Evolutionary conservation across 2,329 filamentous ascomycete genomes (phyloP).

Genomic region (Phaeophleospora eucalypticola): DNA sequence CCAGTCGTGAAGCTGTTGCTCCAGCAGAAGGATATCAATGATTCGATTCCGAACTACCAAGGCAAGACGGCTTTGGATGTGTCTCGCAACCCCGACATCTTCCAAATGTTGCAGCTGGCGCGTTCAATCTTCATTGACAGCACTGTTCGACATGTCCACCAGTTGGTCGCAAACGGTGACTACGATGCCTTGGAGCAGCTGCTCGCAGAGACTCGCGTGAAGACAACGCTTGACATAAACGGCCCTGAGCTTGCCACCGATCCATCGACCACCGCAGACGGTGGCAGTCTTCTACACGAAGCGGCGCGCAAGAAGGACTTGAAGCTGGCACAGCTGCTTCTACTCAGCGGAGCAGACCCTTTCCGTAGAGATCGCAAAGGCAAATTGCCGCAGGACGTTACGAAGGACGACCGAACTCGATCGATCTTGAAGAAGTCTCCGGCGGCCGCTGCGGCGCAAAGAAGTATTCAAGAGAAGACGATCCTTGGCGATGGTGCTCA

Average conservation of each 20-base stretch:
- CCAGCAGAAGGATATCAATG: constrained; percentile 79
- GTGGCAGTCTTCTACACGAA: constrained; percentile 91
- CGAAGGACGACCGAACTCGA: constrained; percentile 85
- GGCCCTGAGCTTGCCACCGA: constrained; percentile 84
- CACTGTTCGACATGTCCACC: constrained; percentile 80
- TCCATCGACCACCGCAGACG: constrained; percentile 67
- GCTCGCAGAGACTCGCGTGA: constrained; percentile 78
- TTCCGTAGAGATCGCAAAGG: constrained; percentile 93
- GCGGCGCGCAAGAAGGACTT: constrained; percentile 83
- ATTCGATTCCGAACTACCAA: constrained; percentile 77
- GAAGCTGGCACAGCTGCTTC: constrained; percentile 79
- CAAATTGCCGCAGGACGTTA: constrained; percentile 92
- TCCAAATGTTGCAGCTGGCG: constrained; percentile 87
- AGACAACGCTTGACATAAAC: constrained; percentile 87
- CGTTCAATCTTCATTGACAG: constrained; percentile 84
- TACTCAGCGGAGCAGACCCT: constrained; percentile 92
- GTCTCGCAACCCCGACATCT: constrained; percentile 88
- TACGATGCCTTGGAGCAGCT: constrained; percentile 76
- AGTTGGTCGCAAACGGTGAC: constrained; percentile 66
- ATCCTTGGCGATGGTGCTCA: constrained; percentile 71
- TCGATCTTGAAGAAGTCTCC: constrained; percentile 91
- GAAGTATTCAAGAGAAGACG: constrained; percentile 94
- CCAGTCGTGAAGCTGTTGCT: constrained; percentile 79
- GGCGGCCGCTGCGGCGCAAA: constrained; percentile 87
- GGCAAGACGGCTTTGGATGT: constrained; percentile 84